Evolutionary conservation across 805 yeast genomes (phyloP), one percentile per base, ranked within the genome.

Genomic region (Peterozyma toletana): DNA sequence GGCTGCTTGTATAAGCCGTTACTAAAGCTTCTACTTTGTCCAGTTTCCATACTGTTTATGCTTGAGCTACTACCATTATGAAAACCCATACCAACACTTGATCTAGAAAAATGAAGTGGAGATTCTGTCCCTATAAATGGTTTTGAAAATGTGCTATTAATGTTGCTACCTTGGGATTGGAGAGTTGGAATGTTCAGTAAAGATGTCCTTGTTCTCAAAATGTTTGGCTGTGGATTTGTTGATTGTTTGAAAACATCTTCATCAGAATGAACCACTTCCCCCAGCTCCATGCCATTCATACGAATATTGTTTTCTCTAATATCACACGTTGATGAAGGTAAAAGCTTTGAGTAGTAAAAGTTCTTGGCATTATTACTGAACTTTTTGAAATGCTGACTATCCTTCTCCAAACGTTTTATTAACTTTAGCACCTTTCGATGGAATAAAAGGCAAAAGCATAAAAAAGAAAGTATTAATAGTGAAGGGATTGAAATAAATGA

Each of bases 141-240:
- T 35, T 39, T 43, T 6, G 35, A 11, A 21, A 21, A 21, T 4
- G 7, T 7, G 7, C 7, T 21, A 21, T 21, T 21, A 21, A 7
- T 21, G 15, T 17, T 27, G 29, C 15, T 30, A 11, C 29, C 9
- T 11, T 39, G 15, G 1, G 43, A 40, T 15, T 44, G 43, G 17
- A 40, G 21, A 15, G 39, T 30, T 7, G 34, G 16, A 9, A 44
- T 11, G 27, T 27, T 40, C 15, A 40, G 11, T 14, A 40, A 11
- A 3, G 46, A 44, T 11, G 64, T 58, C 37, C 66, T 48, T 4
- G 65, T 62, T 33, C 66, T 46, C 16, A 61, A 44, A 3, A 52
- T 54, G 14, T 30, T 36, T 14, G 31, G 39, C 17, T 31, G 16
- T 2, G 17, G 5, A 11, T 41, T 41, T 7, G 27, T 36, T 9